These are phyloP conservation scores for Cairneyella variabilis DNA, from an alignment of 495 filamentous ascomycete genomes.

Conservation along the genomic window DNA sequence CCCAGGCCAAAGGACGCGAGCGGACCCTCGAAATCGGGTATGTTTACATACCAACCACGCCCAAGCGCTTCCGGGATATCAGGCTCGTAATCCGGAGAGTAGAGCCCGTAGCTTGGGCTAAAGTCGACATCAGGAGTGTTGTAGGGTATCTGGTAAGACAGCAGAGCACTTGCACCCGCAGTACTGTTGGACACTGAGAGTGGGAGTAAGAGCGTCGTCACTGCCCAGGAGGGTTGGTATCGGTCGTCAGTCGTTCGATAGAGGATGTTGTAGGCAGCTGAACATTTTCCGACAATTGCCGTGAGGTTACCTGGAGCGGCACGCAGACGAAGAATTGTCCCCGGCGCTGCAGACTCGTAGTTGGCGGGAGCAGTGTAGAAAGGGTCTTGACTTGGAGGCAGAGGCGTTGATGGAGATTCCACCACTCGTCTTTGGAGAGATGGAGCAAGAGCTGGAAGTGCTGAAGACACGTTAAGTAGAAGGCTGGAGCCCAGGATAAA, in stretches of 20 bases:
- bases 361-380: slow-evolving; percentile 42
- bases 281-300: slow-evolving; percentile 16
- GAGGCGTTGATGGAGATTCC: too few relatives aligned
- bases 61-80: slow-evolving; percentile 33
- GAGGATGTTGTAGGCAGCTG: slow-evolving; percentile 43
- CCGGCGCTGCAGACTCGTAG: slow-evolving; percentile 36
- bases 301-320: slow-evolving; percentile 39
- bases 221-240: slow-evolving; percentile 41
- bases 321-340: slow-evolving; percentile 42
- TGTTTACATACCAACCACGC: slow-evolving; percentile 42
- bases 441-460: too few relatives aligned
- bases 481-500: too few relatives aligned
- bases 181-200: slow-evolving; percentile 13
- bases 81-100: slow-evolving; percentile 25
- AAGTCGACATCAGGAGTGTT: slow-evolving; percentile 24
- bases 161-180: slow-evolving; percentile 26
- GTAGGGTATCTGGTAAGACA: slow-evolving; percentile 46
- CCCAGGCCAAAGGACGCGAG: slow-evolving; percentile 39
- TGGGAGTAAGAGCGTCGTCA: slow-evolving; percentile 47
- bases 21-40: slow-evolving; percentile 45
- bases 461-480: too few relatives aligned
- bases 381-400: slow-evolving; percentile 39
- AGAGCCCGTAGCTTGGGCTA: slow-evolving; percentile 20
- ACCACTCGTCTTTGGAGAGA: too few relatives aligned
- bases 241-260: slow-evolving; percentile 45